Evolutionary conservation across 2,329 filamentous ascomycete species (phyloP), one percentile per base, ranked within the genome.

Genomic region (Pseudogymnoascus sp.): DNA sequence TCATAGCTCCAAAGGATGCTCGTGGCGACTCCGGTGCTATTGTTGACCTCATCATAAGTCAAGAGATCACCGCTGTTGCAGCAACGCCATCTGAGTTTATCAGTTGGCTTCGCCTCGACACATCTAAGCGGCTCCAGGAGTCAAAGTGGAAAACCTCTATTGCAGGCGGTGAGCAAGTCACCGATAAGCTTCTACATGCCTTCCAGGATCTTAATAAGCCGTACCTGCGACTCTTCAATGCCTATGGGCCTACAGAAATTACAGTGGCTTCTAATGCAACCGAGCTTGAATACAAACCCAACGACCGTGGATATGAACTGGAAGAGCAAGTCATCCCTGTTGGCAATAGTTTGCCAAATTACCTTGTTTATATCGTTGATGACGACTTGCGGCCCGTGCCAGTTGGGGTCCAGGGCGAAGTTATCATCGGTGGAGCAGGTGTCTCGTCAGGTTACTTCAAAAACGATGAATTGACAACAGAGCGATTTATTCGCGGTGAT

Each of bases 391-490:
- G 72, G 11, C 68, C 73, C 0, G 65, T 77, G 3, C 76, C 79
- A 0, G 43, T 71, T 4, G 78, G 78, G 0, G 64, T 76, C 1
- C 66, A 72, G 0, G 79, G 79, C 2, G 77, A 80, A 64, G 70
- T 81, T 4, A 71, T 41, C 24, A 71, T 81, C 24, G 75, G 68
- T 14, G 76, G 77, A 1, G 64, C 68, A 2, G 74, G 73, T 6
- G 70, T 77, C 3, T 68, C 69, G 1, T 26, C 61, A 6, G 74
- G 75, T 2, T 78, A 78, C 56, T 43, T 74, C 0, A 67, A 71
- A 14, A 63, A 68, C 5, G 59, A 65, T 0, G 68, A 70, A 4
- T 53, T 65, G 6, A 64, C 59, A 22, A 31, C 14, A 22, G 24
- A 59, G 16, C n/a, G 16, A 28, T 59, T 28, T 59, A 22, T 59